Conservation (phyloP, 1,284 basidiomycete genomes). For the Trametes polyzona region DNA sequence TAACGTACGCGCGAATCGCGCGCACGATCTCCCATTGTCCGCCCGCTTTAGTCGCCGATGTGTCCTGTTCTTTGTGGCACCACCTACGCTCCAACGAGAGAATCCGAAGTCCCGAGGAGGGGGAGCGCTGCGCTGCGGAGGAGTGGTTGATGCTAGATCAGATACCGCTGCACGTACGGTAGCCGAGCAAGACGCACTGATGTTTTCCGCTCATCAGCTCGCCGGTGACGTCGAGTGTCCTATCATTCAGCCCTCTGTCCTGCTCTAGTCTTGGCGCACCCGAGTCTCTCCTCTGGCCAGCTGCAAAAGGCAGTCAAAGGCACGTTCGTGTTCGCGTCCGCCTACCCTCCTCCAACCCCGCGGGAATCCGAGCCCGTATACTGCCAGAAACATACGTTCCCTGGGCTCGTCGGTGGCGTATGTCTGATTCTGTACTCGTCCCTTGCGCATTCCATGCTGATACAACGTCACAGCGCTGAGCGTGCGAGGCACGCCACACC, state of each 20-base stretch:
- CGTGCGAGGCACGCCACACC: not conserved
- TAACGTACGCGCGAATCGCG: conserved; percentile 5
- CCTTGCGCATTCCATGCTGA: conserved; percentile 10
- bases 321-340: conserved; percentile 5
- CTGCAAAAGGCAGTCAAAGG: not conserved
- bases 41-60: not conserved
- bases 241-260: not conserved
- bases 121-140: not conserved
- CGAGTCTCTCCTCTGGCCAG: not conserved
- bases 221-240: conserved; percentile 15
- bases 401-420: conserved; percentile 1
- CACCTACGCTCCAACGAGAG: not conserved
- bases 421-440: conserved; percentile 6
- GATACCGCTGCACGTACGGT: not conserved
- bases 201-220: conserved; percentile 11
- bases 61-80: not conserved
- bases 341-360: conserved; percentile 5
- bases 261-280: not conserved
- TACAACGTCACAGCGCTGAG: conserved; percentile 1
- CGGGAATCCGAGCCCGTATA: not conserved
- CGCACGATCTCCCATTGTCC: conserved; percentile 19
- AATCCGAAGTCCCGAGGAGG: not conserved
- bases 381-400: not conserved
- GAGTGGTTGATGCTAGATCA: conserved; percentile 7
- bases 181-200: conserved; percentile 9